Evolutionary conservation across 2,329 filamentous ascomycete species (phyloP), one percentile per base, ranked within the genome.

Genomic region (Metarhizium anisopliae): DNA sequence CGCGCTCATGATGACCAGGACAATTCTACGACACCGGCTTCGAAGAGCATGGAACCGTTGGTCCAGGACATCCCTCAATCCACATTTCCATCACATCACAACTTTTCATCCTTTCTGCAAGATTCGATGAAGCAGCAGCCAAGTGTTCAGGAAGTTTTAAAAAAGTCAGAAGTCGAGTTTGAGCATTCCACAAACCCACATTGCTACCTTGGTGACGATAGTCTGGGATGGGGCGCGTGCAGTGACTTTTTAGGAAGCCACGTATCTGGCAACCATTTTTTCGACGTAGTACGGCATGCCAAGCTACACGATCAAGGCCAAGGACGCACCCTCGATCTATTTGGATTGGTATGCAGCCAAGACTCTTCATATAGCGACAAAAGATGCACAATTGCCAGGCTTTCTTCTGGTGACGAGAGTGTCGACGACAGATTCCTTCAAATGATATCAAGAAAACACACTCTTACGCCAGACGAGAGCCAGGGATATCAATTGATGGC

Each of bases 401-500:
- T 35, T 30, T 54, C 55, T 11, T 54, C 55, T 25, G 47, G 5
- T 25, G 52, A 49, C 13, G 35, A 35, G 8, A 47, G 38, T 30
- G 18, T 35, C 14, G 52, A 56, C 25, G 40, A 32, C 5, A 38
- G 18, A 14, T 52, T 49, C 14, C 2, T n/a, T 18, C 18, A 52
- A 3, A 54, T 51, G 42, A 43, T 51, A 16, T 45, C 51, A 14
- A 20, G 47, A 30, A 25, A 53, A 18, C 51, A 56, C 35, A 51
- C 29, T 45, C 47, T 53, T 10, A 55, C 54, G 13, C 43, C 45
- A 36, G 51, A 52, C 11, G 51, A 42, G 20, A 53, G 38, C 20
- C 51, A 53, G 29, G 43, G 47, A 51, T 20, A 53, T 40, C 51
- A 56, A 25, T 29, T 56, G 16, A 47, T 56, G n/a, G 20, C 47